Conservation (phyloP, 768 basidiomycete species). For the Mycena maculata region DNA sequence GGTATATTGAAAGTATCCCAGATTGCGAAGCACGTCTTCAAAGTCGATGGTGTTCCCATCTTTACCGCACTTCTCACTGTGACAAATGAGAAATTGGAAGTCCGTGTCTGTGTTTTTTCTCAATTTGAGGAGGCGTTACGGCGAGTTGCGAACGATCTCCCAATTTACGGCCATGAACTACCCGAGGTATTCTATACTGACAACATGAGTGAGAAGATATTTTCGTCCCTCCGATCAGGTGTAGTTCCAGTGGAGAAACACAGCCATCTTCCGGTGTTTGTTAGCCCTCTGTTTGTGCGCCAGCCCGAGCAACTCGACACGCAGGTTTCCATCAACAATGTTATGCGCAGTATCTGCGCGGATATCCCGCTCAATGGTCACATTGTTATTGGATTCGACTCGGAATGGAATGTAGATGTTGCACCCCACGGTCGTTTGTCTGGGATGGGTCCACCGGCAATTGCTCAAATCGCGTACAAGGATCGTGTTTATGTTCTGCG, state of each 20-base stretch:
- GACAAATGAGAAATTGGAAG: constrained; percentile 43
- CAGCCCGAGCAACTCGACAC: constrained; percentile 27
- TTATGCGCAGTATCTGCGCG: constrained; percentile 36
- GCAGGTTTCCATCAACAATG: constrained; percentile 31
- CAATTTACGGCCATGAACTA: neutral
- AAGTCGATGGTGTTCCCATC: constrained; percentile 39
- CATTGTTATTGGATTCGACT: constrained; percentile 38
- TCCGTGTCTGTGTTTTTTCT: constrained; percentile 22
- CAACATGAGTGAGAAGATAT: constrained; percentile 21
- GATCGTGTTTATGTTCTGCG: constrained; percentile 38
- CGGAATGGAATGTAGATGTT: constrained; percentile 43
- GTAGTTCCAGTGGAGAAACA: constrained; percentile 39
- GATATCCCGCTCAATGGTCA: constrained; percentile 32
- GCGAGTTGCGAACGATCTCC: neutral
- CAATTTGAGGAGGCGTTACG: constrained; percentile 10
- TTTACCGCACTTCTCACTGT: constrained; percentile 42
- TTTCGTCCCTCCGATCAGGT: constrained; percentile 33
- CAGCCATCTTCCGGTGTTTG: constrained; percentile 33
- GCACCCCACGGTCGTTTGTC: constrained; percentile 30
- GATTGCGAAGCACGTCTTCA: constrained; percentile 43
- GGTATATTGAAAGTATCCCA: constrained; percentile 13
- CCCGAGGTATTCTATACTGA: constrained; percentile 10
- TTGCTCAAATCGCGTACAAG: constrained; percentile 38
- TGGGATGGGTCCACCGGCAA: constrained; percentile 34
- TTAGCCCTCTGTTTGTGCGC: constrained; percentile 30